Conservation (phyloP, 2,329 filamentous ascomycete species). For the Xylaria arbuscula region DNA sequence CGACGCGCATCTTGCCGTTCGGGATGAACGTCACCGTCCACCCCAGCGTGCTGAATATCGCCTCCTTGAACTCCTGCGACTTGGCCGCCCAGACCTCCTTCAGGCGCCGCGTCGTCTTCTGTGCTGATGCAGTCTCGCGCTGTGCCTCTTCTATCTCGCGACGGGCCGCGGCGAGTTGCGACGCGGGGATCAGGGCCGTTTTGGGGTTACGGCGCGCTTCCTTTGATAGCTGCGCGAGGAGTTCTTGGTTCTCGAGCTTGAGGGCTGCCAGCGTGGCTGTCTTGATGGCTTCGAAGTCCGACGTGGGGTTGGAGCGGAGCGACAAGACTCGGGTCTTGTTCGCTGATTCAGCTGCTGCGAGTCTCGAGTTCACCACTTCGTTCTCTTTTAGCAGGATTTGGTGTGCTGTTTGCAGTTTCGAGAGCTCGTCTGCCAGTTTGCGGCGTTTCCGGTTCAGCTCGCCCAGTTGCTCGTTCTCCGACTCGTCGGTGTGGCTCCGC, state of each 20-base stretch:
- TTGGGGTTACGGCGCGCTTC: conserved; percentile 54
- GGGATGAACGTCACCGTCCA: conserved; percentile 97
- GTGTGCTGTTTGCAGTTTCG: conserved; percentile 77
- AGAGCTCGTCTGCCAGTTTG: conserved; percentile 57
- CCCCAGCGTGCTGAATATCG: conserved; percentile 89
- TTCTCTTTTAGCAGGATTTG: conserved; percentile 75
- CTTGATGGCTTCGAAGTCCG: conserved; percentile 86
- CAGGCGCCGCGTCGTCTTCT: conserved; percentile 85
- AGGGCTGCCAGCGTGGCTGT: conserved; percentile 80
- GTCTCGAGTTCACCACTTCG: conserved; percentile 78
- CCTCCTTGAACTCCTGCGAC: conserved; percentile 93
- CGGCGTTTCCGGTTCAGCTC: conserved; percentile 89
- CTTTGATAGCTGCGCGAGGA: conserved; percentile 77
- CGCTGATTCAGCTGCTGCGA: conserved; percentile 72
- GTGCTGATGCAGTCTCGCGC: conserved; percentile 74
- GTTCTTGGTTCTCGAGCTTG: conserved; percentile 83
- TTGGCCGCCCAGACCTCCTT: conserved; percentile 95
- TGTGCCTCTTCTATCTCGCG: conserved; percentile 79
- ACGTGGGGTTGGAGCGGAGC: conserved; percentile 90
- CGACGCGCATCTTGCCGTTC: conserved; percentile 95
- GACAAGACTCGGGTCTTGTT: conserved; percentile 85
- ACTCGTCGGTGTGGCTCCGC: conserved; percentile 69
- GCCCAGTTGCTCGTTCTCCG: conserved; percentile 77
- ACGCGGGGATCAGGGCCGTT: conserved; percentile 76
- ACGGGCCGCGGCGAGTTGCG: conserved; percentile 78